Evolutionary conservation across 2,329 filamentous ascomycete species (phyloP), one percentile per base, ranked within the genome.

Genomic region (Nothophaeocryptopus gaeumannii): DNA sequence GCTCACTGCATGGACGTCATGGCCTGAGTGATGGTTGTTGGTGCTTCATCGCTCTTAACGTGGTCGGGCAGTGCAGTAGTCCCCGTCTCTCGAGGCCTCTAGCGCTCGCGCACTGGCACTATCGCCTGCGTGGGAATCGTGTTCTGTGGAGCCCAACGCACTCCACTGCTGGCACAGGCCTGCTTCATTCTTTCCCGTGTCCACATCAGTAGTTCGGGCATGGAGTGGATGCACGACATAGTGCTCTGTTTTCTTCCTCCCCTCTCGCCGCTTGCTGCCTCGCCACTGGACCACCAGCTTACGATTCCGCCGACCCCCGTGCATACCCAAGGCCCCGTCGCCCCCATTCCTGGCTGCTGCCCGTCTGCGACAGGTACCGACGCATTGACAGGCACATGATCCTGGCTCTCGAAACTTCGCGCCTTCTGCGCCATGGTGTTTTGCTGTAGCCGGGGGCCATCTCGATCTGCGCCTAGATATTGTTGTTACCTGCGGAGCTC

Each of bases 391-490:
- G 58, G 41, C 55, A 47, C 51, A 47, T 55, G 55, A 56, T 55
- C 38, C 46, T 49, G 47, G 51, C 49, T 47, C 47, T 41, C 40
- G 39, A 47, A 41, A 51, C 50, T 54, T 45, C 48, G 43, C 53
- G 44, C 38, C 45, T 50, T 39, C 46, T 50, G 46, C 53, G 47
- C 53, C 48, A 14, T 55, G 50, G 50, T 47, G 43, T 36, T 48
- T 49, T 47, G 47, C 46, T 53, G 39, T 41, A 45, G 51, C 39
- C 45, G 49, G 53, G 54, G 55, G 7, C 33, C 62, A 60, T 60
- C 58, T 56, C 55, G 61, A 65, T 66, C 62, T 60, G 62, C 62
- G 54, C 59, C 58, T 53, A 56, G 59, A 61, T 50, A 58, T 63
- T 56, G 55, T 60, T 53, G 54, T 56, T 53, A 51, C 59, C 54